These are phyloP conservation scores for Malassezia psittaci DNA, from an alignment of 1,284 basidiomycete genomes.

Conservation along the genomic window DNA sequence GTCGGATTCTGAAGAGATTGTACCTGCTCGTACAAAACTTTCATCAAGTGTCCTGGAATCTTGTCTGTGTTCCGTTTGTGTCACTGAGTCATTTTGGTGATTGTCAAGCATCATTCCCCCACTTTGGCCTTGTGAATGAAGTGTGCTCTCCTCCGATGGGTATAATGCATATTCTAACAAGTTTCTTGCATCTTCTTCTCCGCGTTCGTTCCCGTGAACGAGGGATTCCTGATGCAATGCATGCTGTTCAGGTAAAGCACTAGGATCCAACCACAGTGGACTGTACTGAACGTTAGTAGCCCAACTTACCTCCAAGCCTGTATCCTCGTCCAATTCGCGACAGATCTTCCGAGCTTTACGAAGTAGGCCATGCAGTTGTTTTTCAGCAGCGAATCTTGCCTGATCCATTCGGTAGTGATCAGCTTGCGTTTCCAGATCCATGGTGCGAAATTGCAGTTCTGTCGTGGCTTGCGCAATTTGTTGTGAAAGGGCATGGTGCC, in stretches of 20 bases:
- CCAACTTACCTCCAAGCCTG: conserved; percentile 7
- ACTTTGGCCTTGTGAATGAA: conserved; percentile 6
- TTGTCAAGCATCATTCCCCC: conserved; percentile 7
- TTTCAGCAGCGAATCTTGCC: conserved; percentile 13
- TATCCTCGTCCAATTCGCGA: conserved; percentile 19
- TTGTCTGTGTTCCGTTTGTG: not conserved
- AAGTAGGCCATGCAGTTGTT: conserved; percentile 19
- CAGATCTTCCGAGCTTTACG: conserved; percentile 21
- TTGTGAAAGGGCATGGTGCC: conserved; percentile 8
- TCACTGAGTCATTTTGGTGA: not conserved
- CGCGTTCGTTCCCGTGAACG: conserved; percentile 5
- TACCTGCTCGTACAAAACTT: not conserved
- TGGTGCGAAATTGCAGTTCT: not conserved
- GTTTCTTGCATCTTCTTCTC: not conserved
- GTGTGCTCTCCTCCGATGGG: conserved; percentile 5
- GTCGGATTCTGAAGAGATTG: not conserved
- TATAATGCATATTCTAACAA: conserved; percentile 13
- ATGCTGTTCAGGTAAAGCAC: conserved; percentile 10
- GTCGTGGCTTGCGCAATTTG: conserved; percentile 7
- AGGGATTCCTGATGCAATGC: not conserved
- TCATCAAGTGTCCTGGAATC: not conserved
- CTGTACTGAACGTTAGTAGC: conserved; percentile 17
- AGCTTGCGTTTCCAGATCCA: not conserved
- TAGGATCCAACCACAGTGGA: conserved; percentile 27
- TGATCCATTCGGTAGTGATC: conserved; percentile 19